Base-by-base conservation (phyloP, 2,329 filamentous ascomycete genomes). In the Paracamarosporium sp. region DNA sequence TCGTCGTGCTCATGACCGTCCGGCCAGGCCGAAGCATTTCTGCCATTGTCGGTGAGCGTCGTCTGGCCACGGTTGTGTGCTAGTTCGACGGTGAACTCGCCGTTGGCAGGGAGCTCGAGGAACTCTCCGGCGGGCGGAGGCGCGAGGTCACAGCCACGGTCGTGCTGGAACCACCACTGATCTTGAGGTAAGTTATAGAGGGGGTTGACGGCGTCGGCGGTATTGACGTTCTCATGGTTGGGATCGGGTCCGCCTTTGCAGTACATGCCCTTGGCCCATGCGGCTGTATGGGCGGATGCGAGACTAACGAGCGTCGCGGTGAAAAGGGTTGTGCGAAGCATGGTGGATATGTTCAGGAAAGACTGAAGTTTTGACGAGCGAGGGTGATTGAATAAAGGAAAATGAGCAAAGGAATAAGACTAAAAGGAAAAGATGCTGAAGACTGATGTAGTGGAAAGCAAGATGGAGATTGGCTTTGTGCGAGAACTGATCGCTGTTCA, bases 131-230 rank as follows among this genome's bases (percentile, higher is more conserved):
- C 62, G 11, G 67, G 60, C 1, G 77, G 77, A 8, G 75, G 79
- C 7, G 75, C 76, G 11, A 66, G 61, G 56, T 83, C 76, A 59
- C 82, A 84, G 40, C 79, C 79, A 9, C 81, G 79, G 56, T 81
- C 77, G 55, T 77, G 75, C 59, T 84, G 82, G 73, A 82, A 82
- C 81, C 81, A 84, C 80, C 81, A 83, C n/a, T 82, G 61, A 22
- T 70, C 68, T 54, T 79, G 76, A 15, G 73, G 60, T n/a, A 83
- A 77, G 27, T 81, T 61, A 63, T 77, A 83, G 24, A 84, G 74
- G 4, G 82, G 82, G 48, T 76, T 72, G n/a, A 83, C 80, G 20
- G 72, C 78, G 1, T 75, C 68, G 60, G 81, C 81, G 70, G 72
- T 82, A 68, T 84, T 83, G 40, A 59, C 62, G 50, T 79, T 65